phyloP scores from a whole-genome alignment of 1,139 yeast genomes.

The Candida glucosophila region DNA sequence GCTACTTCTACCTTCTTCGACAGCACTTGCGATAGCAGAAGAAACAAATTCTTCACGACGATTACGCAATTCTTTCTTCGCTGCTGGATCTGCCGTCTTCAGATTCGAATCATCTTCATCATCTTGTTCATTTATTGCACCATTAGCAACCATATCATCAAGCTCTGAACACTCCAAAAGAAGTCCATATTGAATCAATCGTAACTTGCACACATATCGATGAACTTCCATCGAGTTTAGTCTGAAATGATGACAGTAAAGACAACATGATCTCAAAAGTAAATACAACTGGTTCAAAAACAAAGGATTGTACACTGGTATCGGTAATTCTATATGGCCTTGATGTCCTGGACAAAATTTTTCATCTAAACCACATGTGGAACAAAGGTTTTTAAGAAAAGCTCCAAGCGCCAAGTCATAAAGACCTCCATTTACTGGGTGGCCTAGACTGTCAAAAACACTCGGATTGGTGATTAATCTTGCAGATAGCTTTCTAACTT shows the following conservation, averaged over 20 bases:
- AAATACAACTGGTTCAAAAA: constrained; percentile 88
- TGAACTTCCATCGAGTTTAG: constrained; percentile 66
- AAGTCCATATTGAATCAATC: constrained; percentile 80
- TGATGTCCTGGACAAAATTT: constrained; percentile 96
- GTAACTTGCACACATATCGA: constrained; percentile 67
- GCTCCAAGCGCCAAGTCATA: constrained; percentile 95
- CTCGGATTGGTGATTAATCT: constrained; percentile 93
- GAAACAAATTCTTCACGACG: constrained; percentile 68
- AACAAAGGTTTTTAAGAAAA: constrained; percentile 76
- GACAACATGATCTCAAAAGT: constrained; percentile 75
- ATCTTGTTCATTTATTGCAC: constrained; percentile 22
- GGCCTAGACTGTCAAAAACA: constrained; percentile 91
- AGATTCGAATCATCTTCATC: constrained; percentile 22
- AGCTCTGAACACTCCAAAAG: constrained; percentile 68
- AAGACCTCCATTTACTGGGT: constrained; percentile 88
- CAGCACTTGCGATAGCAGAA: constrained; percentile 61
- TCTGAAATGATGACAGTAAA: constrained; percentile 83
- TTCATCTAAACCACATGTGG: constrained; percentile 95
- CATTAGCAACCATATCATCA: constrained; percentile 47
- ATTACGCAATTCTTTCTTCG: constrained; percentile 40
- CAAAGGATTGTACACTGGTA: constrained; percentile 90
- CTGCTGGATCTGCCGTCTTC: constrained; percentile 23
- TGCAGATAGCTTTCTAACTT: constrained; percentile 79
- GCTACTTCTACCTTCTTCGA: constrained; percentile 67
- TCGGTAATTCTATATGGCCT: constrained; percentile 95